A percentile compares a stretch with the other conserved stretches of the same genome.
Evolutionary conservation across 1,284 basidiomycete species (phyloP).

Genomic region (Ceratobasidium sp.): DNA sequence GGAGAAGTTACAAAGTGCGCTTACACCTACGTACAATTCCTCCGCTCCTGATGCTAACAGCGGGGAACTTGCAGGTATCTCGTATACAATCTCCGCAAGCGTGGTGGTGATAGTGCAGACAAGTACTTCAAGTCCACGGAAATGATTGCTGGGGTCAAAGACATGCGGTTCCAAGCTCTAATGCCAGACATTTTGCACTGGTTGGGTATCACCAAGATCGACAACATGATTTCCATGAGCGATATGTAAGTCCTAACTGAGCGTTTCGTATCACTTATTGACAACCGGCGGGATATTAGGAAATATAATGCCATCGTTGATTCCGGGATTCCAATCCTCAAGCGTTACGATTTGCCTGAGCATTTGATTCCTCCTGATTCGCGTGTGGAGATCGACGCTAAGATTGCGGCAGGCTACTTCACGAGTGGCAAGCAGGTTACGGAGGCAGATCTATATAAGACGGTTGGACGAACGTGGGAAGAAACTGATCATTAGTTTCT

Average conservation of each 20-base stretch:
- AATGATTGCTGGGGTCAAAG: slow-evolving; percentile 94
- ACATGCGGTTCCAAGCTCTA: slow-evolving; percentile 94
- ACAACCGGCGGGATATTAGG: slow-evolving; percentile 62
- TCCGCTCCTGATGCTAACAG: slow-evolving; percentile 14
- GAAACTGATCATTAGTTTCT: slow-evolving; percentile 54
- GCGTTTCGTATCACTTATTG: neutral
- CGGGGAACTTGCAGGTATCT: slow-evolving; percentile 86
- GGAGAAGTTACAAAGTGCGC: slow-evolving; percentile 91
- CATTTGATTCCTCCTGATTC: slow-evolving; percentile 92
- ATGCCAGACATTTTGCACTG: slow-evolving; percentile 98
- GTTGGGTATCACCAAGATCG: slow-evolving; percentile 91
- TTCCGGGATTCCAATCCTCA: slow-evolving; percentile 87
- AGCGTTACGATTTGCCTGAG: slow-evolving; percentile 88
- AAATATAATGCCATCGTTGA: slow-evolving; percentile 95
- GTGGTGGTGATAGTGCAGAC: slow-evolving; percentile 91
- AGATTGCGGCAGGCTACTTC: slow-evolving; percentile 95
- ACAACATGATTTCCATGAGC: slow-evolving; percentile 93
- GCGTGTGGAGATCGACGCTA: slow-evolving; percentile 95
- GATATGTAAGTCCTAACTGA: slow-evolving; percentile 73
- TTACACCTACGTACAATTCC: neutral
- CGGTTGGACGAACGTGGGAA: slow-evolving; percentile 91
- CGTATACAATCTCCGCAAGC: slow-evolving; percentile 95
- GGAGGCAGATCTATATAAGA: slow-evolving; percentile 83
- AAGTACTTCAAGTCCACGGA: slow-evolving; percentile 96
- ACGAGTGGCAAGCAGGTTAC: slow-evolving; percentile 82